Base-by-base conservation (phyloP, 2,329 filamentous ascomycete genomes). In the Sporothrix euskadiensis region DNA sequence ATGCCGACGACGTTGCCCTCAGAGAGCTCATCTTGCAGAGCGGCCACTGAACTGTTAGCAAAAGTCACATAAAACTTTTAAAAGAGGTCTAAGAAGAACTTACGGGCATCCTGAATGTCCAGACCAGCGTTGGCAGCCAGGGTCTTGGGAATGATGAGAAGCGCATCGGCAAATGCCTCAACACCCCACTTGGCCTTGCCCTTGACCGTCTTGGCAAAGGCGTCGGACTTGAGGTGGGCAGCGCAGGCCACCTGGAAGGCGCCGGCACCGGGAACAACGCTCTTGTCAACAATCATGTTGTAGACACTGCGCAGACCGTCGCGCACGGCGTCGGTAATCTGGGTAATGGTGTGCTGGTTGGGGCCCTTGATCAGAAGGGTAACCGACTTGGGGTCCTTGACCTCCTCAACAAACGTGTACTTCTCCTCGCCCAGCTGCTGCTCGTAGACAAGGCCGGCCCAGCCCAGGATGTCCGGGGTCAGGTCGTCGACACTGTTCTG, bases 271-370 rank as follows among this genome's bases (percentile, higher is more conserved):
- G 96, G 96, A 35, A 99, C 94, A 26, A 99, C 96, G 78, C 92
- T 95, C 83, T 91, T 90, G 82, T 99, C 96, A n/a, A 98, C 95
- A 81, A 99, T 98, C 87, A 97, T 97, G 87, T 99, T 99, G 89
- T 98, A 98, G 69, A 98, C 96, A 81, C 94, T 97, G 80, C 96
- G 90, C 77, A 99, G 88, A 75, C 96, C 96, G 81, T 99, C 96
- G 71, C 96, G 90, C 61, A 98, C 96, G 2, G 96, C 96, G 81
- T 99, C 96, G 77, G 94, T 97, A 80, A 99, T 94, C 83, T 99
- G 96, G 16, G 92, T 90, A 79, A 99, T 99, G 75, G 95, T 98
- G 85, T 99, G 96, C 80, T 91, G 87, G 83, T 99, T 99, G 76
- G 96, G 96, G 32, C 96, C 96, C 87, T 98, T 99, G 87, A 99